Conservation (phyloP, 176 grass and related monocot genomes). For the Cymbopogon citratus region DNA sequence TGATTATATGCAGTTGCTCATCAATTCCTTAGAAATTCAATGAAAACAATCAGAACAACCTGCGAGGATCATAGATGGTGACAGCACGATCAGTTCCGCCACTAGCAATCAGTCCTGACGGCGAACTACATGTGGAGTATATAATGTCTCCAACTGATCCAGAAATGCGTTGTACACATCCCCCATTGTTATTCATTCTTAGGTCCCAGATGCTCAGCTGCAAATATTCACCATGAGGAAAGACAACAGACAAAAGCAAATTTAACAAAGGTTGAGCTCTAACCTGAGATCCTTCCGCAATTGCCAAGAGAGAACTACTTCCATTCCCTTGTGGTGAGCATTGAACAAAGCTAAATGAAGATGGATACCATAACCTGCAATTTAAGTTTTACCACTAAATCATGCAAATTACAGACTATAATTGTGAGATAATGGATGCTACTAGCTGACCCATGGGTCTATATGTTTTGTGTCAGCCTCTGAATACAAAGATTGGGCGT, state of each 20-base stretch:
- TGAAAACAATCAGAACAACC: conserved; percentile 34
- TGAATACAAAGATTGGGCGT: neutral
- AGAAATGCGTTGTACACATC: conserved; percentile 62
- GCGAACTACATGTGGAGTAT: conserved; percentile 63
- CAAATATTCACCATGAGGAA: conserved; percentile 29
- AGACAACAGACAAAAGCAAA: neutral
- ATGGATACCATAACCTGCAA: conserved; percentile 82
- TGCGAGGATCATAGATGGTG: conserved; percentile 76
- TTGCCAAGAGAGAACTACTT: conserved; percentile 50
- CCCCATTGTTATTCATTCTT: conserved; percentile 80
- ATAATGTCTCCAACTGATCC: conserved; percentile 60
- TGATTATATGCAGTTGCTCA: neutral
- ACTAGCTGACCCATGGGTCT: neutral
- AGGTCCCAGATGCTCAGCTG: conserved; percentile 93
- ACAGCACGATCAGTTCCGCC: conserved; percentile 82
- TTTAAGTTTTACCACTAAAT: conserved; percentile 13
- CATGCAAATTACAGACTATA: neutral
- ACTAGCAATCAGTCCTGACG: conserved; percentile 54
- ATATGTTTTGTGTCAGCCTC: neutral
- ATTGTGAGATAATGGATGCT: neutral
- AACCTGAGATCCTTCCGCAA: conserved; percentile 96
- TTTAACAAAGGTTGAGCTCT: neutral
- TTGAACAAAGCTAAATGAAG: conserved; percentile 62
- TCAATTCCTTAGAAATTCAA: conserved; percentile 2
- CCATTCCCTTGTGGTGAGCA: conserved; percentile 48